phyloP scores from a whole-genome alignment of 176 grass and related monocot genomes.

The Hordeum vulgare region DNA sequence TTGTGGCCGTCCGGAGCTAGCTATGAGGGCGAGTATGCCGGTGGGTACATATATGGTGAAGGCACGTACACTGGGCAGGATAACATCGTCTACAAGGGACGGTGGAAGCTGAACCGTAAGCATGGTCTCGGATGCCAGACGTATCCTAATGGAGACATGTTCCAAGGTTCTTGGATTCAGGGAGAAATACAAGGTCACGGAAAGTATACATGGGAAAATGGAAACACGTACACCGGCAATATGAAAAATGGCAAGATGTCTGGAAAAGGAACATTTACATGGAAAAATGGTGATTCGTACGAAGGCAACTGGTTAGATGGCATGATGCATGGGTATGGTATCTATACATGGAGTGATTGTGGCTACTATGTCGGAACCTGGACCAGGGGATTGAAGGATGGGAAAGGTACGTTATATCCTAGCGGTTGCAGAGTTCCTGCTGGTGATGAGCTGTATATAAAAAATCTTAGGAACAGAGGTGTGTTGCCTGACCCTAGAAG shows the following conservation, averaged over 20 bases:
- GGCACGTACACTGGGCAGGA: slow-evolving; percentile 58
- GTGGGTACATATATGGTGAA: slow-evolving; percentile 78
- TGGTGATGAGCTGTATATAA: slow-evolving; percentile 59
- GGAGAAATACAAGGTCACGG: slow-evolving; percentile 80
- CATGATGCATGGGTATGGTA: slow-evolving; percentile 83
- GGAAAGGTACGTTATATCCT: slow-evolving; percentile 90
- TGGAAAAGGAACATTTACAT: slow-evolving; percentile 85
- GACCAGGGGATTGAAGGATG: slow-evolving; percentile 95
- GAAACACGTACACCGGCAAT: slow-evolving; percentile 69
- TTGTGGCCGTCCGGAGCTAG: slow-evolving; percentile 53
- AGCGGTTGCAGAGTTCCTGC: slow-evolving; percentile 77
- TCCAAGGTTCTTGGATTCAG: slow-evolving; percentile 93
- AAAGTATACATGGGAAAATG: slow-evolving; percentile 81
- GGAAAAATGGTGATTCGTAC: slow-evolving; percentile 86
- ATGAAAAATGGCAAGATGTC: slow-evolving; percentile 89
- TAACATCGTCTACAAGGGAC: slow-evolving; percentile 61
- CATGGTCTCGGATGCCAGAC: slow-evolving; percentile 84
- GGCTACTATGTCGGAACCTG: slow-evolving; percentile 86
- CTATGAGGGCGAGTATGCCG: slow-evolving; percentile 75
- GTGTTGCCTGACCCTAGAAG: slow-evolving; percentile 69
- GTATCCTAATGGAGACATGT: slow-evolving; percentile 71
- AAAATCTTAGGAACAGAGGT: slow-evolving; percentile 68
- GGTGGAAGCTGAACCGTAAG: slow-evolving; percentile 83
- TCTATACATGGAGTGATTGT: slow-evolving; percentile 75
- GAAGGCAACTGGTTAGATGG: slow-evolving; percentile 94